phyloP scores from a whole-genome alignment of 257 asterid species.

The Rauvolfia tetraphylla region DNA sequence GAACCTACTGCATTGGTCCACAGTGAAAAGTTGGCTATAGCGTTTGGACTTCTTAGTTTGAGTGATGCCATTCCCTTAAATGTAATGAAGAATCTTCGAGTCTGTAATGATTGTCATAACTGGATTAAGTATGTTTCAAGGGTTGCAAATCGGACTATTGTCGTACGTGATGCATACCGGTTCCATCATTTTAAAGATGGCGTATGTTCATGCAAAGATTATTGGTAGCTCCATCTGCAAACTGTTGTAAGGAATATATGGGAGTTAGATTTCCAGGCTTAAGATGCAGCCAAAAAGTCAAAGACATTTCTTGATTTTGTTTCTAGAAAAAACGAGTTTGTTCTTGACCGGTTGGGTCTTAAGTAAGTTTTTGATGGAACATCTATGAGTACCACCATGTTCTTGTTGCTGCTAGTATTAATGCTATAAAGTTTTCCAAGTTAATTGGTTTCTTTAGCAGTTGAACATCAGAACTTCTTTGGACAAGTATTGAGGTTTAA shows the following conservation, averaged over 20 bases:
- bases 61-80: constrained; percentile 47
- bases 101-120: constrained; percentile 80
- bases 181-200: constrained; percentile 86
- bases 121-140: constrained; percentile 66
- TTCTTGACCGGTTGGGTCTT: not conserved
- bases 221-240: constrained; percentile 45
- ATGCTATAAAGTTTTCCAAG: not conserved
- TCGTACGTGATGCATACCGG: constrained; percentile 78
- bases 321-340: not conserved
- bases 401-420: not conserved
- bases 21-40: constrained; percentile 84
- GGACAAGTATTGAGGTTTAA: not conserved
- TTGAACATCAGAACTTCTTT: not conserved
- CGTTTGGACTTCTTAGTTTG: constrained; percentile 66
- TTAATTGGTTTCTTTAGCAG: not conserved
- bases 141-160: constrained; percentile 46
- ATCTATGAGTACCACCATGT: not conserved
- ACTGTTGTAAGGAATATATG: not conserved
- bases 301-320: not conserved
- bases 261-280: constrained; percentile 1
- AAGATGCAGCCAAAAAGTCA: not conserved
- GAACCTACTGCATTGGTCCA: constrained; percentile 55
- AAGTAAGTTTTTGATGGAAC: not conserved
- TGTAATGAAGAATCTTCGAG: constrained; percentile 85
- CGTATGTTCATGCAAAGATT: constrained; percentile 71